These are phyloP conservation scores for Epichloe elymi DNA, from an alignment of 2,329 filamentous ascomycete species.

Conservation along the genomic window DNA sequence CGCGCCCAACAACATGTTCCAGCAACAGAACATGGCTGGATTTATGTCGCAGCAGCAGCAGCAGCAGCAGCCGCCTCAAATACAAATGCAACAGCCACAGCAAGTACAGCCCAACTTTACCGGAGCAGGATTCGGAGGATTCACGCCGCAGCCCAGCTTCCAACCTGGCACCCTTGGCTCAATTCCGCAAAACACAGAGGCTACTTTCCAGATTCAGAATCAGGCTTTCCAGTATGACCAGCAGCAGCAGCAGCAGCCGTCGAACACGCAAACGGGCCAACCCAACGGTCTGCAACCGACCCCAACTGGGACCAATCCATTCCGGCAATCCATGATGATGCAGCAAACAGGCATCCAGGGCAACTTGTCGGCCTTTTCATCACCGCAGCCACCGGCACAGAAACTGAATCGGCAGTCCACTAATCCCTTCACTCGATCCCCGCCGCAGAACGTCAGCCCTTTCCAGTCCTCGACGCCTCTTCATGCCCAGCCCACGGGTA, in stretches of 20 bases:
- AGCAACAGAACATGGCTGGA: conserved; percentile 14
- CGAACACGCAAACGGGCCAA: conserved; percentile 21
- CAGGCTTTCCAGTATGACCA: conserved; percentile 9
- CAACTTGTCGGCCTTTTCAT: conserved; percentile 18
- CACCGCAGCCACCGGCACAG: conserved; percentile 28
- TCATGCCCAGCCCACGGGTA: conserved; percentile 39
- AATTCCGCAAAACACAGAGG: conserved; percentile 44
- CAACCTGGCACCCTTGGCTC: conserved; percentile 38
- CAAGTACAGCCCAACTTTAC: conserved; percentile 39
- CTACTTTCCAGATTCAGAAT: conserved; percentile 32
- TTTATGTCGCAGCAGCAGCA: conserved; percentile 15
- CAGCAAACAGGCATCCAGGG: conserved; percentile 36
- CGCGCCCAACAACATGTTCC: conserved; percentile 18
- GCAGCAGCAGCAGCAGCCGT: conserved; percentile 12
- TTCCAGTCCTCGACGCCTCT: conserved; percentile 24
- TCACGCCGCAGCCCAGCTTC: conserved; percentile 51
- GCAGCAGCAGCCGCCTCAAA: conserved; percentile 11
- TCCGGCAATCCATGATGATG: conserved; percentile 79
- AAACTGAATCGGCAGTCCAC: conserved; percentile 52
- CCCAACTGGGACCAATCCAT: conserved; percentile 62
- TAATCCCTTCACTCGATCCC: conserved; percentile 72
- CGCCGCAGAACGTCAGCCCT: conserved; percentile 24
- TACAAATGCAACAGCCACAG: conserved; percentile 17
- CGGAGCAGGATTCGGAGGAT: conserved; percentile 75
- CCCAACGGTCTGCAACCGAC: conserved; percentile 28